A percentile compares a stretch with the other conserved stretches of the same genome.
Conservation (phyloP, 2,329 filamentous ascomycete genomes). For the Trichoderma sp. region DNA sequence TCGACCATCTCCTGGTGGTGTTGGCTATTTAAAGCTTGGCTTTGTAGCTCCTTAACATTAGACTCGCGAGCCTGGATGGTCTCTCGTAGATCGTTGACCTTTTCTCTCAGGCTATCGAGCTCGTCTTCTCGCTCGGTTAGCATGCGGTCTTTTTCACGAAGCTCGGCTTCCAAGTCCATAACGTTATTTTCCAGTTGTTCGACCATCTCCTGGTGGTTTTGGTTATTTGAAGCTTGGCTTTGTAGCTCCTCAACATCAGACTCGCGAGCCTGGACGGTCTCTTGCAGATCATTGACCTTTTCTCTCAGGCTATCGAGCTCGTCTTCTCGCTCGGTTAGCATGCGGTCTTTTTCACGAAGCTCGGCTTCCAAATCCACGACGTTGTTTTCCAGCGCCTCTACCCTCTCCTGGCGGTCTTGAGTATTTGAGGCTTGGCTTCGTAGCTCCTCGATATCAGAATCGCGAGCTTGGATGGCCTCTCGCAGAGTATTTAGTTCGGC, state of each 20-base stretch:
- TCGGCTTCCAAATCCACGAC: constrained; percentile 76
- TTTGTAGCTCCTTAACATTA: constrained; percentile 62
- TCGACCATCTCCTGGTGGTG: constrained; percentile 61
- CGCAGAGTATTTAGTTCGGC: constrained; percentile 61
- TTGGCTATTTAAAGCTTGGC: constrained; percentile 59
- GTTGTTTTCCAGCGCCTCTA: constrained; percentile 70
- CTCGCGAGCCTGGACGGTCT: constrained; percentile 59
- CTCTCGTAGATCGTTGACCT: constrained; percentile 56
- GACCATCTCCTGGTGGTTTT: constrained; percentile 59
- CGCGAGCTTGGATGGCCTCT: constrained; percentile 57
- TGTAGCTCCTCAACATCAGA: constrained; percentile 63
- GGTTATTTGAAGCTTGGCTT: constrained; percentile 58
- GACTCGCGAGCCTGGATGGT: constrained; percentile 60
- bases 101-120: constrained; percentile 65
- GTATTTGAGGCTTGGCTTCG: constrained; percentile 60
- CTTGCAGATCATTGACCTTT: constrained; percentile 57
- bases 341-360: constrained; percentile 72
- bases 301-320: constrained; percentile 68
- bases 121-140: constrained; percentile 76
- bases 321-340: constrained; percentile 73
- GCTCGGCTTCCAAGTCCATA: constrained; percentile 71
- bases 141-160: constrained; percentile 73
- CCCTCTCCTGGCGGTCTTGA: constrained; percentile 57
- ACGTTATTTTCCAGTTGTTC: constrained; percentile 73
- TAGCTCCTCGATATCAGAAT: constrained; percentile 62